Base-by-base conservation (phyloP, 768 basidiomycete species). In the Pisolithus sp. region DNA sequence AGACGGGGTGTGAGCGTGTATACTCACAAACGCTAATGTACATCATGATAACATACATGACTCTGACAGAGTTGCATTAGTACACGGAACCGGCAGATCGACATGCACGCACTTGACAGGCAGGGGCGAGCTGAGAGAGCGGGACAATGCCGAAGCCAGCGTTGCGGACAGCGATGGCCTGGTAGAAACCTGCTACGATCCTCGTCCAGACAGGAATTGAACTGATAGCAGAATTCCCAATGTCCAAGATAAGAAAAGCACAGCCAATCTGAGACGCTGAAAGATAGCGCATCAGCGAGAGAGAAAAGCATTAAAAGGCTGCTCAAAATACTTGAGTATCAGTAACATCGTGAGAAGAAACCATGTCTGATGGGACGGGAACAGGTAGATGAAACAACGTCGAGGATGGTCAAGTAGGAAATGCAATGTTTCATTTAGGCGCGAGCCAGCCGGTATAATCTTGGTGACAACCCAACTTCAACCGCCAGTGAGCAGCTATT, bases 361-460 rank as follows among this genome's bases (percentile, higher is more conserved):
- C 90, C 92, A 93, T 3, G 93, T 96, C 63, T 96, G 93, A 60
- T 93, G 90, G 0, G 91, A 84, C 0, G 93, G 93, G 59, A 95
- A 95, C 8, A 95, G 77, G 64, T 93, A 89, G 10, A 92, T 80
- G 62, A 88, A 94, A 67, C 93, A 95, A 55, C 90, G 81, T 10
- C 95, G 82, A 12, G 95, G 95, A 63, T 97, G 95, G 60, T 97
- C 93, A 8, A 99, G 78, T 7, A 99, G 79, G 65, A 98, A 99
- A 50, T 84, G 85, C 1, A 96, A 73, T 0, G 92, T 91, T 68
- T 94, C 91, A 44, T 81, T 71, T 0, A 82, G 60, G 0, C 82
- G 79, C 13, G 90, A 91, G 0, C 66, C 60, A 2, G 59, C 60
- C 5, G 83, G 81, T 20, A 86, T 76, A 5, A 80, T 41, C 63